Evolutionary conservation across 2,329 filamentous ascomycete genomes (phyloP).

Genomic region (Elsinoe arachidis): DNA sequence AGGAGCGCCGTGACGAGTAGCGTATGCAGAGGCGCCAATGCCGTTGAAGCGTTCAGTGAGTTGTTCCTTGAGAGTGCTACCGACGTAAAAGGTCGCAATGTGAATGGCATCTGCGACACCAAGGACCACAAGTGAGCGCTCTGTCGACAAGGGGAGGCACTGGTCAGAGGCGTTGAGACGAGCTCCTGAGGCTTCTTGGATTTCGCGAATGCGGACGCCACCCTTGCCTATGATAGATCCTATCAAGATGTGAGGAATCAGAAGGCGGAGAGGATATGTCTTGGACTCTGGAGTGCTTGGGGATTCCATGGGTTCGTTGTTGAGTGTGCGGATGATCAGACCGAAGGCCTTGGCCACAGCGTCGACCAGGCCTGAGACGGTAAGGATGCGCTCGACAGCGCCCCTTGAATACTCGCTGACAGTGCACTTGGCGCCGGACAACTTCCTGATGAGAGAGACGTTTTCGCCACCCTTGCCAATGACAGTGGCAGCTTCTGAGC

Average conservation of each 20-base stretch:
- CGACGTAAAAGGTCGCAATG: conserved; percentile 97
- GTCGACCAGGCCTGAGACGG: conserved; percentile 92
- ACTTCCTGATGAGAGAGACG: conserved; percentile 87
- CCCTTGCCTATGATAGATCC: conserved; percentile 98
- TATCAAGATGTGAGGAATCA: conserved; percentile 94
- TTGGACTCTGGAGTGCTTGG: conserved; percentile 89
- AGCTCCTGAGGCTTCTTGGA: conserved; percentile 94
- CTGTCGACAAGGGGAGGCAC: conserved; percentile 86
- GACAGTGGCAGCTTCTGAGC: conserved; percentile 91
- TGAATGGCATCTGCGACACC: conserved; percentile 97
- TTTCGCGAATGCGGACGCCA: conserved; percentile 91
- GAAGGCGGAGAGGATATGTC: conserved; percentile 89
- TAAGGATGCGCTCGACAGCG: conserved; percentile 93
- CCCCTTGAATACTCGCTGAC: conserved; percentile 97
- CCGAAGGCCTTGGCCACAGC: conserved; percentile 97
- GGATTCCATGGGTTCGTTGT: conserved; percentile 86
- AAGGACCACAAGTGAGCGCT: conserved; percentile 95
- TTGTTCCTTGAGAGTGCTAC: conserved; percentile 95
- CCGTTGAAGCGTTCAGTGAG: conserved; percentile 94
- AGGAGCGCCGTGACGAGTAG: conserved; percentile 85
- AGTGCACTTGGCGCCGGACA: conserved; percentile 96
- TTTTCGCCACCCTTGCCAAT: conserved; percentile 99
- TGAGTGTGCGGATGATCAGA: conserved; percentile 93
- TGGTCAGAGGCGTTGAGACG: conserved; percentile 94
- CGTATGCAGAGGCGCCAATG: conserved; percentile 93